Evolutionary conservation across 495 filamentous ascomycete species (phyloP).

Genomic region (Rhypophila decipiens): DNA sequence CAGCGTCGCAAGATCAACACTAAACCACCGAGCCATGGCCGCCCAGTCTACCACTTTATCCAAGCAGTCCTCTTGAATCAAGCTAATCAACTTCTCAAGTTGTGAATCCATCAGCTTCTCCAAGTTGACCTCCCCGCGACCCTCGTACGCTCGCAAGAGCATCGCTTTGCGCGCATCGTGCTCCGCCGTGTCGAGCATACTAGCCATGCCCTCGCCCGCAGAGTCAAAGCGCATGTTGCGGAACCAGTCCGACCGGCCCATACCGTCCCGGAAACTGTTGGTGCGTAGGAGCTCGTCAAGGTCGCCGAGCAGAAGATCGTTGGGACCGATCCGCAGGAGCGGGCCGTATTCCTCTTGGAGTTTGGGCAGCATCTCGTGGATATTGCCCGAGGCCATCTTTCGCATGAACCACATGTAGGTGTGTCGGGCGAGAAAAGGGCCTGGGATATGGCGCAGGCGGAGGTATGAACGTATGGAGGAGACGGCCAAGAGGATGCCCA

Average conservation of each 20-base stretch:
- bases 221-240: slow-evolving; percentile 2
- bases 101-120: slow-evolving; percentile 33
- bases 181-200: slow-evolving; percentile 22
- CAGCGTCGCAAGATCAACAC: slow-evolving; percentile 38
- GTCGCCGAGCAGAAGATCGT: slow-evolving; percentile 22
- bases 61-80: slow-evolving; percentile 28
- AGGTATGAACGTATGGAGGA: neutral
- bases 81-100: slow-evolving; percentile 23
- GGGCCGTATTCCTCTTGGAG: slow-evolving; percentile 37
- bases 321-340: slow-evolving; percentile 37
- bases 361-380: neutral
- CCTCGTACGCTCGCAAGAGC: slow-evolving; percentile 34
- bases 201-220: slow-evolving; percentile 17
- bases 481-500: too few relatives aligned
- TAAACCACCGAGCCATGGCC: slow-evolving; percentile 1
- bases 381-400: slow-evolving; percentile 2
- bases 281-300: slow-evolving; percentile 19
- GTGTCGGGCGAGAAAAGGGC: slow-evolving; percentile 15
- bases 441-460: slow-evolving; percentile 18
- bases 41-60: slow-evolving; percentile 4
- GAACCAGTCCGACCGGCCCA: slow-evolving; percentile 3
- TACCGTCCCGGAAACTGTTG: slow-evolving; percentile 16
- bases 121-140: slow-evolving; percentile 36
- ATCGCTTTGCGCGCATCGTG: slow-evolving; percentile 26
- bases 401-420: slow-evolving; percentile 17